Base-by-base conservation (phyloP, 192 early-diverging fungal species). In the Phycomyces blakesleeanus region DNA sequence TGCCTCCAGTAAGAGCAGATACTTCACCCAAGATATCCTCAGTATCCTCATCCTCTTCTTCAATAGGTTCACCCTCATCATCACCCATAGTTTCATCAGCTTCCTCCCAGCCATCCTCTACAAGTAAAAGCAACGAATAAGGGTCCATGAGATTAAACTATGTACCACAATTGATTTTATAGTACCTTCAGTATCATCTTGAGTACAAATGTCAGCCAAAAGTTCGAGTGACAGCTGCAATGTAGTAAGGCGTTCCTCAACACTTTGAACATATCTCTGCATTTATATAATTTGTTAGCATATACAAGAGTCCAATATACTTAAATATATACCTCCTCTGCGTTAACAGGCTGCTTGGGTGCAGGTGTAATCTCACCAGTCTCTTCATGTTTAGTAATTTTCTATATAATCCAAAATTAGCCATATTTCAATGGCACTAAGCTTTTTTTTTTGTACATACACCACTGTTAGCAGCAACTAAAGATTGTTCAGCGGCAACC, bases 211-310 rank as follows among this genome's bases (percentile, higher is more conserved):
- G 61, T 92, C 92, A 51, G 93, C 83, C 3, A 94, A 77, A 25
- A 97, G 61, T 69, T 97, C 95, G 25, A 97, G 73, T 15, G 82
- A 80, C 18, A 93, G 66, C 54, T 90, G 88, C 8, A 91, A 67
- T 9, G 82, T 86, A 18, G 73, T 79, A 55, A 93, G 47, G 11
- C 78, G 77, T 0, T 73, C 73, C 61, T 87, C 83, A 27, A 86
- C 66, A n/a, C 60, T 50, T 25, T 72, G 63, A 1, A 87, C 61
- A 12, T 73, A 57, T 61, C 69, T 59, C 67, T 71, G 55, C 16
- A 27, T 21, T 41, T 24, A 34, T 26, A 26, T 14, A 39, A 60
- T 61, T 41, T 57, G 15, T 27, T 37, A n/a, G n/a, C 15, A 22
- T 55, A 25, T 47, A 34, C 51, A n/a, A n/a, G n/a, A n/a, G n/a